Base-by-base conservation (phyloP, 768 basidiomycete species). In the Tulasnella sp. region DNA sequence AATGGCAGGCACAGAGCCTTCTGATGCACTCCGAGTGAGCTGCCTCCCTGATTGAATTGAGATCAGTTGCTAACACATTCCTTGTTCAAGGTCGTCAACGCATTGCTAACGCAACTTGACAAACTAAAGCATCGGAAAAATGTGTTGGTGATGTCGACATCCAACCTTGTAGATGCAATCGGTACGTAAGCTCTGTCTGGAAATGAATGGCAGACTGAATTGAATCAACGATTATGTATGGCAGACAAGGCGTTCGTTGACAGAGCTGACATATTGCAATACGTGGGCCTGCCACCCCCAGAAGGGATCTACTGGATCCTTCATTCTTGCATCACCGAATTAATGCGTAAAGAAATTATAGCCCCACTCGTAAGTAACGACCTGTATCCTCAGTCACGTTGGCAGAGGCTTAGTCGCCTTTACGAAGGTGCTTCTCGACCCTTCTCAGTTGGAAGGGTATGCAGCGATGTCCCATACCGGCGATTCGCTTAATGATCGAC, bases 211-310 rank as follows among this genome's bases (percentile, higher is more conserved):
- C 10, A 9, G 7, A 40, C 19, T 39, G 25, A 3, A 27, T 57
- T 19, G 19, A 10, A 6, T 25, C 24, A 16, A 5, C n/a, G n/a
- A n/a, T n/a, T n/a, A n/a, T n/a, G n/a, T n/a, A n/a, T n/a, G n/a
- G n/a, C 58, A 96, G 93, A 99, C 60, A 79, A 78, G 44, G 95
- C 93, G 3, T 98, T 96, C 62, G 79, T 96, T 42, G 95, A 98
- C 62, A 82, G 95, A 34, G 95, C 93, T 7, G 95, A 99, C 60
- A 90, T 98, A 43, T 78, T 95, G 16, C 92, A 93, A 70, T 95
- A 89, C 60, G 74, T 96, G 16, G 92, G 91, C 57, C 72, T 90
- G 5, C 95, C 95, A 1, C 81, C 91, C 4, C 76, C 81, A 13
- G 84, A 91, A 56, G 95, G 91, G 0, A 76, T 96, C 41, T 98